Evolutionary conservation across 345 rosid genomes (phyloP).

Genomic region (Aquilaria malaccensis): DNA sequence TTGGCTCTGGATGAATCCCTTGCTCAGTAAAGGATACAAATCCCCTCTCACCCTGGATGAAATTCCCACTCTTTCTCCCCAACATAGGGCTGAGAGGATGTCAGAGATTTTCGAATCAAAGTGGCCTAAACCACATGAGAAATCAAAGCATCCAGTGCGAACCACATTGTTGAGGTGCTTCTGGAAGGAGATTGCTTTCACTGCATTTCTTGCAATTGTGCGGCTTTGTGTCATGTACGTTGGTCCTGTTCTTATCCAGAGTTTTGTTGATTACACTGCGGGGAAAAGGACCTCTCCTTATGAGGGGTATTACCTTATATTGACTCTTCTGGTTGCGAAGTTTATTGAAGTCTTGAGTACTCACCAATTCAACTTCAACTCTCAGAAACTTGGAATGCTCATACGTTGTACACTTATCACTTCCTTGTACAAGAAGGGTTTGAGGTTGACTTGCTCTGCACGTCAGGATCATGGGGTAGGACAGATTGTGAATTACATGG

Average conservation of each 20-base stretch:
- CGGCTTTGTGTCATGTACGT: constrained; percentile 70
- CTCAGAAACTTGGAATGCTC: constrained; percentile 93
- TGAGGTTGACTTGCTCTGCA: constrained; percentile 70
- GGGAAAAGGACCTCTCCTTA: constrained; percentile 66
- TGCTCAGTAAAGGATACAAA: constrained; percentile 65
- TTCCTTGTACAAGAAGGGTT: constrained; percentile 71
- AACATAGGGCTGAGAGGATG: constrained; percentile 77
- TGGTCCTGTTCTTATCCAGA: constrained; percentile 78
- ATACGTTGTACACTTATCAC: constrained; percentile 82
- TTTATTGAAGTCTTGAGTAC: constrained; percentile 65
- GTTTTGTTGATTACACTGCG: constrained; percentile 72
- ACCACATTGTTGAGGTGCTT: constrained; percentile 67
- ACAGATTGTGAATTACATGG: constrained; percentile 97
- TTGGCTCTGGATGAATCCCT: constrained; percentile 94
- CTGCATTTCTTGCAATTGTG: constrained; percentile 68
- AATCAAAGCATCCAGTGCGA: constrained; percentile 53
- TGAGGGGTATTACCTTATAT: constrained; percentile 79
- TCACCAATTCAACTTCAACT: constrained; percentile 84
- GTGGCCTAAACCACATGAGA: constrained; percentile 77
- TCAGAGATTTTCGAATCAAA: constrained; percentile 45
- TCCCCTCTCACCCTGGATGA: constrained; percentile 67
- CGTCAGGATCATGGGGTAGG: constrained; percentile 94
- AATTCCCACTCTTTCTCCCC: constrained; percentile 68
- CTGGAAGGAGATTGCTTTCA: constrained; percentile 68
- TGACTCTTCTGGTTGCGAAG: constrained; percentile 63